Evolutionary conservation across 805 yeast species (phyloP).

Genomic region (Priceomyces medius): DNA sequence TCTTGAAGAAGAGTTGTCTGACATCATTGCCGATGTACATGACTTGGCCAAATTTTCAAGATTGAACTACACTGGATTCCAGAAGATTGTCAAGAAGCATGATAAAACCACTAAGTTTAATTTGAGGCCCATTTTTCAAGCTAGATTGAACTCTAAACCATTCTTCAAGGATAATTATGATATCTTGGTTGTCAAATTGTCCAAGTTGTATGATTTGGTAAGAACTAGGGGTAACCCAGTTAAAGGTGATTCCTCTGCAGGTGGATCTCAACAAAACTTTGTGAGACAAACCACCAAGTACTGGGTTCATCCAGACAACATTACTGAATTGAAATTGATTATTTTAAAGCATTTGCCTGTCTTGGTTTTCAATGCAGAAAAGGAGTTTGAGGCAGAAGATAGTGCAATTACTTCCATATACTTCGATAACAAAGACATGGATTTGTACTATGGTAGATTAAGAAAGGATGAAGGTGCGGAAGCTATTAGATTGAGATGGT

Average conservation of each 20-base stretch:
- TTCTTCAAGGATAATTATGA: conserved; percentile 96
- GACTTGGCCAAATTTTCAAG: conserved; percentile 93
- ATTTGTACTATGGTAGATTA: conserved; percentile 89
- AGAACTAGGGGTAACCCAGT: conserved; percentile 96
- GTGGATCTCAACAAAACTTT: conserved; percentile 96
- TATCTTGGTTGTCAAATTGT: conserved; percentile 79
- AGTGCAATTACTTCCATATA: conserved; percentile 96
- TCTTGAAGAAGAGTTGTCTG: conserved; percentile 47
- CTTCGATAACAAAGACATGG: conserved; percentile 86
- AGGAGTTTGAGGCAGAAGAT: conserved; percentile 93
- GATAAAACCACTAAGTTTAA: conserved; percentile 77
- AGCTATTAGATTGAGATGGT: conserved; percentile 97
- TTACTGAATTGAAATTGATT: conserved; percentile 90
- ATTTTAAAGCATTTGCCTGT: conserved; percentile 95
- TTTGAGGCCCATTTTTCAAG: conserved; percentile 90
- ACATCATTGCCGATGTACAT: conserved; percentile 94
- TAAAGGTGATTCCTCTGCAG: conserved; percentile 94
- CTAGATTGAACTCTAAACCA: conserved; percentile 88
- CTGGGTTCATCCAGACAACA: conserved; percentile 99
- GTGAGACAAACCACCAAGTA: conserved; percentile 98
- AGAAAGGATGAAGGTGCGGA: conserved; percentile 98
- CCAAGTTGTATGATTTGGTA: conserved; percentile 86
- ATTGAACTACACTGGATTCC: conserved; percentile 95
- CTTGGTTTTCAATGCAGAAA: conserved; percentile 91
- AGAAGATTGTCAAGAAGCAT: conserved; percentile 93